Evolutionary conservation across 2,329 filamentous ascomycete genomes (phyloP).

Genomic region (Amylocarpus encephaloides): DNA sequence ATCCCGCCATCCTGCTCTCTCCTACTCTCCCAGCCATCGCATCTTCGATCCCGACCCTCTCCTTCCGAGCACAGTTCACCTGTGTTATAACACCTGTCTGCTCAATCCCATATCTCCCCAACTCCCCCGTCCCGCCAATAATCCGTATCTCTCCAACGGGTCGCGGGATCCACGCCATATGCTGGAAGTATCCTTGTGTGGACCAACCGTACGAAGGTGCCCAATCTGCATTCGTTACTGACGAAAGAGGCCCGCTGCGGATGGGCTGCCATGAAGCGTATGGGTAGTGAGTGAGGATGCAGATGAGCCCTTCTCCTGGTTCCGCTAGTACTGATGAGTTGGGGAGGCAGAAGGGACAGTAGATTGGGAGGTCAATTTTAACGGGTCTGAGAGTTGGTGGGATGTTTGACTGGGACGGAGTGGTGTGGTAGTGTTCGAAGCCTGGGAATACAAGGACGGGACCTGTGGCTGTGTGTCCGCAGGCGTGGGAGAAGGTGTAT

Average conservation of each 20-base stretch:
- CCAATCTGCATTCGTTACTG: neutral
- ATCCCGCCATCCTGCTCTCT: constrained; percentile 1
- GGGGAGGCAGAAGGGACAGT: neutral
- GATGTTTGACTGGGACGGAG: too few relatives aligned
- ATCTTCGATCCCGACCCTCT: neutral
- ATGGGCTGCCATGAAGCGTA: neutral
- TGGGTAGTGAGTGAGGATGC: neutral
- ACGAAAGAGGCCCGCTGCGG: too few relatives aligned
- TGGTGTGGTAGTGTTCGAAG: neutral
- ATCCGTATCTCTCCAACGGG: neutral
- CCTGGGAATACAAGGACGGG: neutral
- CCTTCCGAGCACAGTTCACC: neutral
- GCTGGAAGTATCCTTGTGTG: neutral
- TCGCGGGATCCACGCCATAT: neutral
- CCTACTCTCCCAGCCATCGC: neutral
- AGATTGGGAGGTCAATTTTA: neutral
- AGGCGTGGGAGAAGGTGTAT: neutral
- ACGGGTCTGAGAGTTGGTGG: neutral
- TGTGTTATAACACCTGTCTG: neutral
- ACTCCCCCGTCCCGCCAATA: neutral
- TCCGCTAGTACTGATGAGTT: neutral
- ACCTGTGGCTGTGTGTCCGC: constrained; percentile 1
- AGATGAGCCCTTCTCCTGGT: neutral
- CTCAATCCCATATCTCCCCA: neutral
- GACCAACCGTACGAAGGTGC: neutral